Evolutionary conservation across 352 stramenopile genomes (phyloP).

Genomic region (Pythium sukuiense): DNA sequence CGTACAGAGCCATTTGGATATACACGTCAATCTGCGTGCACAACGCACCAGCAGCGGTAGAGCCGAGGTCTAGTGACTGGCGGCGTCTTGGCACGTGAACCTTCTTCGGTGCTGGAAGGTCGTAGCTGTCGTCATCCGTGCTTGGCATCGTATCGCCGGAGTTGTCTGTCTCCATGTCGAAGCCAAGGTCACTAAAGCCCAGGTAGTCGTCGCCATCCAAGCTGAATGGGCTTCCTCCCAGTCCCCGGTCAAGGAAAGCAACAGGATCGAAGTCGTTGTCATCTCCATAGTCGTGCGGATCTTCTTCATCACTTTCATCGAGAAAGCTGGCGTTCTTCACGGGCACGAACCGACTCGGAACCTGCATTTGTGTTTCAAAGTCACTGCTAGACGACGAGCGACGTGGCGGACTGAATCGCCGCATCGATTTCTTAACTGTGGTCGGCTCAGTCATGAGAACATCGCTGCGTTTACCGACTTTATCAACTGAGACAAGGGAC

Average conservation of each 20-base stretch:
- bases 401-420: constrained; percentile 8
- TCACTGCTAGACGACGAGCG: constrained; percentile 28
- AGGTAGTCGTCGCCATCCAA: constrained; percentile 31
- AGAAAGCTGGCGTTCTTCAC: constrained; percentile 6
- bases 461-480: constrained; percentile 31
- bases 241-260: not conserved
- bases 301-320: constrained; percentile 24
- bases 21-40: constrained; percentile 85
- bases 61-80: constrained; percentile 28
- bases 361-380: constrained; percentile 20
- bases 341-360: constrained; percentile 17
- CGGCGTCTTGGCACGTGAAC: constrained; percentile 23
- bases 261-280: not conserved
- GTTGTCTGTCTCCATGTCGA: constrained; percentile 43
- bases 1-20: constrained; percentile 95
- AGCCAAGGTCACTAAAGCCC: constrained; percentile 56
- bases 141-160: not conserved
- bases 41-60: constrained; percentile 29
- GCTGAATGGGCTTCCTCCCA: not conserved
- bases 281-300: constrained; percentile 27
- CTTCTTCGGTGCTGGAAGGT: not conserved
- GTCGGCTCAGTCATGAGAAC: not conserved
- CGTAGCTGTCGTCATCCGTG: not conserved
- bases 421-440: not conserved
- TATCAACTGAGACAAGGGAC: constrained; percentile 62